Conservation (phyloP, 495 filamentous ascomycete species). For the Cercophora samala region DNA sequence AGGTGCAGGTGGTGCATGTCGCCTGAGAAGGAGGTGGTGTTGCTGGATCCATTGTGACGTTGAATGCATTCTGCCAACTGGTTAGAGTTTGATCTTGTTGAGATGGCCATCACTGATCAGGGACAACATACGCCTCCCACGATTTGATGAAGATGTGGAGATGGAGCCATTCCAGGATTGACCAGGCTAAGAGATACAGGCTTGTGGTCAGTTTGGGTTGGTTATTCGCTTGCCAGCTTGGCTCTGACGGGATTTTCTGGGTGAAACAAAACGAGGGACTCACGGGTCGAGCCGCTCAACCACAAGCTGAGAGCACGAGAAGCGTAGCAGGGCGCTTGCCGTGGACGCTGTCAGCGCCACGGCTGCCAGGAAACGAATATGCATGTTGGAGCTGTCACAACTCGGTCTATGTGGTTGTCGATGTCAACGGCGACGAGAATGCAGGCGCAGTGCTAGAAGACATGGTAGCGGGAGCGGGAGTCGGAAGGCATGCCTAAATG, state of each 20-base stretch:
- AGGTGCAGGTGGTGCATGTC: constrained; percentile 38
- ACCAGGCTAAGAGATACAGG: constrained; percentile 20
- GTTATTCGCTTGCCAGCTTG: neutral
- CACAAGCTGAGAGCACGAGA: constrained; percentile 15
- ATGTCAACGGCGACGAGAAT: neutral
- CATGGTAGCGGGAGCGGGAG: no score
- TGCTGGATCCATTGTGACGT: constrained; percentile 31
- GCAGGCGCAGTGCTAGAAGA: neutral
- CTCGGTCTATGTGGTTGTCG: neutral
- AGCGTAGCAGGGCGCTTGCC: constrained; percentile 9
- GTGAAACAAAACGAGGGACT: neutral
- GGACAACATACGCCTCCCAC: constrained; percentile 21
- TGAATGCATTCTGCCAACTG: constrained; percentile 29
- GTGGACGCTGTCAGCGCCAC: constrained; percentile 4
- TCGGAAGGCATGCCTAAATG: neutral
- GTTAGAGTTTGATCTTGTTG: neutral
- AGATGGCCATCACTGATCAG: neutral
- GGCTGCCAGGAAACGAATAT: neutral
- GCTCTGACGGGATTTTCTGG: neutral
- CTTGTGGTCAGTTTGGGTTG: neutral
- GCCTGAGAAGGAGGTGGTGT: constrained; percentile 30
- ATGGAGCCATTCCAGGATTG: constrained; percentile 22
- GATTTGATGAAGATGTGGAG: constrained; percentile 30
- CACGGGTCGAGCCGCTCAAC: constrained; percentile 14
- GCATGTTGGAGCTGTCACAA: neutral